These are phyloP conservation scores for Yamadazyma pseudoaaseri DNA, from an alignment of 1,139 yeast genomes.

Conservation along the genomic window DNA sequence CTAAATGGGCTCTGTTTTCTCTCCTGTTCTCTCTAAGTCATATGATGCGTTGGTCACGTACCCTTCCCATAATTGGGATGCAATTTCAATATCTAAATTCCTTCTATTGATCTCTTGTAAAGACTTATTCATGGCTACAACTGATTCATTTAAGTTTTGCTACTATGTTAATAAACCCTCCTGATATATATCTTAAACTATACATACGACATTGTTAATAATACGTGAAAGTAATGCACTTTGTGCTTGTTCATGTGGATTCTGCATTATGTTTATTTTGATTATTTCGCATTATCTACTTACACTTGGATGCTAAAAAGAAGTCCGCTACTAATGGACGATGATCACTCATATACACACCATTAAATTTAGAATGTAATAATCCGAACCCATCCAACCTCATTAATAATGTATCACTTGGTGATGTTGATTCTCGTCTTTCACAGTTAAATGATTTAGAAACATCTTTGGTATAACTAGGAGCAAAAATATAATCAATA, in stretches of 20 bases:
- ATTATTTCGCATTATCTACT: slow-evolving; percentile 1
- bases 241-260: slow-evolving; percentile 88
- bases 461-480: slow-evolving; percentile 26
- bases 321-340: slow-evolving; percentile 53
- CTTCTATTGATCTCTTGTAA: slow-evolving; percentile 63
- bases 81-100: slow-evolving; percentile 69
- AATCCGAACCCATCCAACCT: slow-evolving; percentile 38
- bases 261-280: slow-evolving; percentile 53
- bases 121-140: slow-evolving; percentile 59
- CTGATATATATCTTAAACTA: neutral
- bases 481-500: slow-evolving; percentile 53
- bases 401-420: slow-evolving; percentile 18
- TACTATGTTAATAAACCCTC: slow-evolving; percentile 16
- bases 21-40: slow-evolving; percentile 70
- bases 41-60: slow-evolving; percentile 71
- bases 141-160: slow-evolving; percentile 74
- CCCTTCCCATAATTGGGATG: slow-evolving; percentile 81
- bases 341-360: slow-evolving; percentile 51
- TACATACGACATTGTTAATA: slow-evolving; percentile 68
- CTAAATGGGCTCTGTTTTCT: slow-evolving; percentile 62
- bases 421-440: slow-evolving; percentile 7
- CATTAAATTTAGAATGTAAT: slow-evolving; percentile 45
- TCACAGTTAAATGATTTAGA: slow-evolving; percentile 20
- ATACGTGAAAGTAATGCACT: slow-evolving; percentile 76
- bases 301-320: slow-evolving; percentile 14